Evolutionary conservation across 2,329 filamentous ascomycete species (phyloP), one percentile per base, ranked within the genome.

Genomic region (Paraphaeosphaeria minitans): DNA sequence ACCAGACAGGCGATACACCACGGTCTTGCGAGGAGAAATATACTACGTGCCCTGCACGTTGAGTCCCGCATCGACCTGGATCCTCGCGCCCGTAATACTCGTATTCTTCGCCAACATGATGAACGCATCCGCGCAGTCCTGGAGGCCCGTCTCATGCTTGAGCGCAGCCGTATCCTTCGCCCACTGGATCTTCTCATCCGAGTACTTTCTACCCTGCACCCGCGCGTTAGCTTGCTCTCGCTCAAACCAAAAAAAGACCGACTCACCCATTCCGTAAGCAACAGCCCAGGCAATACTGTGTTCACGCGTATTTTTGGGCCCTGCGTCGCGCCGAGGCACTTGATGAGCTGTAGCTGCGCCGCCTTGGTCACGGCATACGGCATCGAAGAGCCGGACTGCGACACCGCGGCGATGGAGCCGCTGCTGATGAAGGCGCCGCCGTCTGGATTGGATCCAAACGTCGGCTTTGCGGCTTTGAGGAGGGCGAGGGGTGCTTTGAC

Each of bases 351-450:
- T 58, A 90, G 66, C 58, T 85, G 84, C 6, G 91, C 91, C 1
- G 91, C 89, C 73, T 95, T 95, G 39, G 89, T 90, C 19, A 93
- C 88, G 0, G 87, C 82, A 69, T 95, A 95, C 3, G 91, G 85
- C 88, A 88, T 83, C 43, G 82, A 84, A 64, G 82, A 85, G 4
- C 85, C 85, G 53, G 71, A 73, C 53, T 83, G 74, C n/a, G 78
- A 70, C 59, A 83, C 65, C 47, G 82, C 85, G 2, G 87, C 87
- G 59, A 85, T 81, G 3, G 85, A 87, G 5, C 85, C 84, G 1
- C 87, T 89, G 53, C 89, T 84, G 55, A 89, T 81, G 62, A 89
- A 84, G 1, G 81, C 82, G 16, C 87, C 87, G 13, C 87, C 88
- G 3, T 89, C 86, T 0, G 82, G 77, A 63, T 89, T 89, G 0